Base-by-base conservation (phyloP, 495 filamentous ascomycete species). In the Echria macrotheca region DNA sequence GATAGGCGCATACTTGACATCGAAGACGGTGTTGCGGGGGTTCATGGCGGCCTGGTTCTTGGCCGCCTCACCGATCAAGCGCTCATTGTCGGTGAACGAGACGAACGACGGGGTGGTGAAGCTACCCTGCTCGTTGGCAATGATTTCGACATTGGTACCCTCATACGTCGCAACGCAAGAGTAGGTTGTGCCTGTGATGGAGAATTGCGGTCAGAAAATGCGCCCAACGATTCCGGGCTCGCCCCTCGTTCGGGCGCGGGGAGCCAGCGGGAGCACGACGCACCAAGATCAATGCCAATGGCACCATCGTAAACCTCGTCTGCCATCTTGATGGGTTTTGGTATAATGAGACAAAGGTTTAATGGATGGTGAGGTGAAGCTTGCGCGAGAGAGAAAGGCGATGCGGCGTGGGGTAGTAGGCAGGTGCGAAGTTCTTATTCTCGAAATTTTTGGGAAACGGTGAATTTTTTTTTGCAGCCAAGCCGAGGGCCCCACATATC, bases 1-100 rank as follows among this genome's bases (percentile, higher is more conserved):
- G n/a, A n/a, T n/a, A n/a, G 8, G 28, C 22, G 33, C 52, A 50
- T 69, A 83, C 80, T 97, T 97, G 64, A 91, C 89, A 70, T 98
- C 93, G 78, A 97, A 98, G 75, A 98, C 84, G 56, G 94, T 97
- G 81, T 97, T 94, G 63, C 73, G 72, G 42, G 93, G 93, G 83
- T 97, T 98, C 84, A 97, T 95, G 69, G 93, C 93, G 66, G 94
- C 91, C 78, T 96, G 93, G 80, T 97, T 98, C 86, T 96, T 97
- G 68, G 93, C 93, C 29, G 91, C 86, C 81, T 98, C 93, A 75
- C 93, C 93, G 72, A 98, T 95, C 66, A 98, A 78, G 70, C 94
- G 88, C 80, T 97, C 93, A 68, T 87, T 87, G 69, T 95, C 89
- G 69, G 91, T 96, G 86, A 98, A 97, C 57, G 87, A 89, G 67